Evolutionary conservation across 352 stramenopile species (phyloP).

Genomic region (Phytophthora cajani): DNA sequence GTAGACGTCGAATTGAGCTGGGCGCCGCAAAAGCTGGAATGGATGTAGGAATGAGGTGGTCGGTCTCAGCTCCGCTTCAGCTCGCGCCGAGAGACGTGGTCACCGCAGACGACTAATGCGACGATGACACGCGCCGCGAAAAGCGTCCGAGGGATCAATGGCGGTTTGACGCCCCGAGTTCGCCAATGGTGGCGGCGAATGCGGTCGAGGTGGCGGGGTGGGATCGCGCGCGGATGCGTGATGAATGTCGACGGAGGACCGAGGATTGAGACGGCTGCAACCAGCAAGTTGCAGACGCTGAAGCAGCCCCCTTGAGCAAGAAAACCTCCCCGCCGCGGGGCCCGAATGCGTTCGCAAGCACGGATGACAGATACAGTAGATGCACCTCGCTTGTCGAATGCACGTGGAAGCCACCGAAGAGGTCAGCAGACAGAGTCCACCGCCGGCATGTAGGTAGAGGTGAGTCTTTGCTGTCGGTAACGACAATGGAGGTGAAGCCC

Average conservation of each 20-base stretch:
- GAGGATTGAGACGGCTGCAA: neutral
- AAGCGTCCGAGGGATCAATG: neutral
- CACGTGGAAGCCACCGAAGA: neutral
- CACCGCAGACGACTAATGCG: neutral
- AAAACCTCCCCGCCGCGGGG: too few relatives aligned
- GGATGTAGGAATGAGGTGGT: slow-evolving; percentile 1
- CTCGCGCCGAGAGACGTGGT: slow-evolving; percentile 1
- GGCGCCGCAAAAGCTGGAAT: slow-evolving; percentile 16
- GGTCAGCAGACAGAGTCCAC: neutral
- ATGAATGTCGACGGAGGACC: neutral
- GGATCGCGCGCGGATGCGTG: neutral
- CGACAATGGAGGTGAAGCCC: neutral
- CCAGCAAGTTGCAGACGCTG: neutral
- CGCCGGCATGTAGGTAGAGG: neutral
- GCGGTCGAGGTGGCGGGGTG: slow-evolving; percentile 15
- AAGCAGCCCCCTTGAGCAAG: neutral
- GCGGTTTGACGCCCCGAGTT: neutral
- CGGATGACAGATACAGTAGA: neutral
- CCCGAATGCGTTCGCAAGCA: neutral
- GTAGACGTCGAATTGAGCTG: slow-evolving; percentile 14
- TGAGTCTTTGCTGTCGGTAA: neutral
- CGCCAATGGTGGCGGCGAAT: slow-evolving; percentile 4
- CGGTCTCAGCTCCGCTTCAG: slow-evolving; percentile 14
- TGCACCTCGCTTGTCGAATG: neutral
- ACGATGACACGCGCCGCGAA: neutral